Evolutionary conservation across 2,329 filamentous ascomycete genomes (phyloP), one percentile per base, ranked within the genome.

Genomic region (Lecanosticta acicola): DNA sequence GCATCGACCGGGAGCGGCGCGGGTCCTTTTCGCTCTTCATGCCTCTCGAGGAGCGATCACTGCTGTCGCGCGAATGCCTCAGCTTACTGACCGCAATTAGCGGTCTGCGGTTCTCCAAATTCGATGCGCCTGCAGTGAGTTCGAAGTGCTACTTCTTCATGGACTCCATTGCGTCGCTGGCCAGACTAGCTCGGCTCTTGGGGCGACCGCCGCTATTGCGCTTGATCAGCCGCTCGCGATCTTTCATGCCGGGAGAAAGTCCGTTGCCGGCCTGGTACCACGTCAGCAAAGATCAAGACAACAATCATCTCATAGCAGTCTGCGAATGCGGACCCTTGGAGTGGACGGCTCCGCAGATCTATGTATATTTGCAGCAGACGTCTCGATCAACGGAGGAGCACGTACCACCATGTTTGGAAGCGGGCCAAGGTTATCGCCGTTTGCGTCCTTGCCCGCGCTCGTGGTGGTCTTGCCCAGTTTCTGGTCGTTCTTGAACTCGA

Each of bases 401-500:
- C 24, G 24, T 29, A 29, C 24, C 24, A 29, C 11, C 24, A 29
- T 11, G 24, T 29, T 29, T 29, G 24, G 80, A 32, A 88, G 68
- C 1, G 83, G 78, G 1, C 78, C 74, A 1, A 85, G 65, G 7
- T 75, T 78, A 61, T 88, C 85, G 58, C 63, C 59, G 20, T 63
- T 59, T 4, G 50, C 46, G 24, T 65, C 62, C 39, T 51, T 59
- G n/a, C 55, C 50, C 8, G 54, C 53, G 42, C 54, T 48, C 19
- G 50, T 29, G 14, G 46, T 50, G 2, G 46, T 49, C 35, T 59
- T 59, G 43, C 71, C 71, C 4, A 68, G 55, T 19, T 65, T 63
- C 51, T 72, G 71, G 33, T 73, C 71, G n/a, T 64, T 65, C 55
- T 81, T 95, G 68, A 89, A 82, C 55, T 94, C 89, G 39, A 97